Evolutionary conservation across 129 eudicot genomes (phyloP).

Genomic region (Saussurea involucrata): DNA sequence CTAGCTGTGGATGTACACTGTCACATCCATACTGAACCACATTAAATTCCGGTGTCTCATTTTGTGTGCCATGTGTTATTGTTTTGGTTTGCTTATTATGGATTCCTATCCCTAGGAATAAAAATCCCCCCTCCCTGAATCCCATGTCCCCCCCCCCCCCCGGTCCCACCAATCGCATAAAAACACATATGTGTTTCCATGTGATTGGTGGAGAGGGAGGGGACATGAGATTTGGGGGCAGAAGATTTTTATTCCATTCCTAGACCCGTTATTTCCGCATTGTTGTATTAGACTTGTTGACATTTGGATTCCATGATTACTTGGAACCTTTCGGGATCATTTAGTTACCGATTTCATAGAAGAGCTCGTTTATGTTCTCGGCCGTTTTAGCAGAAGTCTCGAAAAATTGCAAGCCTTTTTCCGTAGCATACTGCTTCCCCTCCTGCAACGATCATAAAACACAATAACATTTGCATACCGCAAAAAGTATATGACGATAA

Average conservation of each 20-base stretch:
- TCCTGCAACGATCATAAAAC: constrained; percentile 34
- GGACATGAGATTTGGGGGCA: neutral
- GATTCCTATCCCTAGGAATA: too few relatives aligned
- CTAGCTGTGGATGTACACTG: too few relatives aligned
- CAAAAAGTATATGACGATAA: neutral
- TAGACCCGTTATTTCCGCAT: neutral
- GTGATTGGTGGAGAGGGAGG: neutral
- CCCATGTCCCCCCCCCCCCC: too few relatives aligned
- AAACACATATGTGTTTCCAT: neutral
- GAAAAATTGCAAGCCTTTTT: constrained; percentile 40
- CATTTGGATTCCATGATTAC: neutral
- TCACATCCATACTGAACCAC: too few relatives aligned
- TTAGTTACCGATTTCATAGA: constrained; percentile 46
- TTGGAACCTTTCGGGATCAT: too few relatives aligned
- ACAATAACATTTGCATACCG: neutral
- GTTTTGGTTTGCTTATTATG: too few relatives aligned
- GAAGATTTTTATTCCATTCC: too few relatives aligned
- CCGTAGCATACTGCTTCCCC: constrained; percentile 45
- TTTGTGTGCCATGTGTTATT: too few relatives aligned
- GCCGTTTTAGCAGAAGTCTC: constrained; percentile 64
- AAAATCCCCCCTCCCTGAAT: too few relatives aligned
- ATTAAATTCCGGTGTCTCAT: too few relatives aligned
- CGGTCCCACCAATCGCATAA: too few relatives aligned
- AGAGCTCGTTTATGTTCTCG: constrained; percentile 54
- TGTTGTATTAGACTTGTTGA: neutral